Evolutionary conservation across 371 early-diverging fungal genomes (phyloP), one percentile per base, ranked within the genome.

Genomic region (Saksenaea vasiformis): DNA sequence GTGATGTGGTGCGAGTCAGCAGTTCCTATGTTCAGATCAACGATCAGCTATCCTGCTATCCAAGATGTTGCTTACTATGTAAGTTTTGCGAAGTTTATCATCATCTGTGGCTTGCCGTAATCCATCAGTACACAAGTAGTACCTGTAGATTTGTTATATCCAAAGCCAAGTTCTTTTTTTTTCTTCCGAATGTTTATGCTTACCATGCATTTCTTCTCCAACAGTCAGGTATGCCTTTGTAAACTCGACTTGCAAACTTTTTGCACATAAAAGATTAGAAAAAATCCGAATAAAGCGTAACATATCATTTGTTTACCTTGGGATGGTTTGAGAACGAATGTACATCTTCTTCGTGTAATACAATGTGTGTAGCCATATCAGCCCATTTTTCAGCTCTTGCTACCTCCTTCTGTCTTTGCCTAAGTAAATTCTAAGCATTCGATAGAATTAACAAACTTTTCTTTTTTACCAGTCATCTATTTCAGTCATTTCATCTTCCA

Each of bases 151-250:
- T 22, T 22, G 51, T 22, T 22, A 22, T 47, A 8, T 47, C 22
- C 47, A 15, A 19, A 14, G 44, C 8, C n/a, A 61, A 41, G 22
- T 8, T 5, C 4, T 26, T 57, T 43, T 35, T 56, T 36, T 31
- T 9, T n/a, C n/a, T n/a, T n/a, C n/a, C n/a, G n/a, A 28, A 19
- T 47, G 26, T 27, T 43, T 35, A 17, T 57, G 15, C 31, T 31
- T 65, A 85, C 86, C 89, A 89, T 61, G 82, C 86, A 31, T 85
- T 83, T 37, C 84, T 69, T 58, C 87, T 71, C 89, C 89, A 89
- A 39, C 85, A 78, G 63, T 89, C 86, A 15, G 89, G 89, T 44
- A 89, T 83, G 14, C 89, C 87, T 70, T 89, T 89, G 71, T 76
- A 83, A 0, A 88, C 75, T 36, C 89, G 72, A 26, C 68, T 71